Conservation (phyloP, 176 grass and related monocot species). For the Triticum turgidum region DNA sequence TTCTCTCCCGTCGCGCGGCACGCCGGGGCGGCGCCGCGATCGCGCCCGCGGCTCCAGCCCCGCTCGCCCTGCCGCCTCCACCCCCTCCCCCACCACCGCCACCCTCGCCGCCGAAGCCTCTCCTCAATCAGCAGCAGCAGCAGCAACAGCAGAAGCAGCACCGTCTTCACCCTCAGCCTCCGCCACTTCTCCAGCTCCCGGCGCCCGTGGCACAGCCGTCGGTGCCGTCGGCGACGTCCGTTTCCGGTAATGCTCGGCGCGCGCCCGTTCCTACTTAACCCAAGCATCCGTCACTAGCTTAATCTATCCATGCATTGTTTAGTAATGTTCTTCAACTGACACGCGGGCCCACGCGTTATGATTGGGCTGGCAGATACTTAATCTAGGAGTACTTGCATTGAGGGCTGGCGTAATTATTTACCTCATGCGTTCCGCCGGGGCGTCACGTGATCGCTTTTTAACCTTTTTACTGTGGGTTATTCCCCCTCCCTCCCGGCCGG, state of each 20-base stretch:
- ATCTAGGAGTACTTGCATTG: not conserved
- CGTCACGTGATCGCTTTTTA: not conserved
- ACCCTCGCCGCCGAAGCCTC: conserved; percentile 30
- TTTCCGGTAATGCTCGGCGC: conserved; percentile 79
- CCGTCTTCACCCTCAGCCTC: not conserved
- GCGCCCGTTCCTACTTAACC: conserved; percentile 19
- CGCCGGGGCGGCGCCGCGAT: conserved; percentile 46
- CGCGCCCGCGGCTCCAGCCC: conserved; percentile 18
- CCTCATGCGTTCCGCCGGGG: not conserved
- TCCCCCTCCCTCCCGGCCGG: not conserved
- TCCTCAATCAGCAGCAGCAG: not conserved
- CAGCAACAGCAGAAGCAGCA: not conserved
- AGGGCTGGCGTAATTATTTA: conserved; percentile 45
- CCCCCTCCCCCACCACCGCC: not conserved
- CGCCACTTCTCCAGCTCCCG: not conserved
- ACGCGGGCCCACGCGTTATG: conserved; percentile 34
- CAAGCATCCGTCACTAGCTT: conserved; percentile 7
- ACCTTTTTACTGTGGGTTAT: conserved; percentile 42
- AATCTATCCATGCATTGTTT: conserved; percentile 36
- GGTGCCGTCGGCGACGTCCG: conserved; percentile 52
- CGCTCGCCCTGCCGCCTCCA: conserved; percentile 27
- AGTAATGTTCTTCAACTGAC: conserved; percentile 25
- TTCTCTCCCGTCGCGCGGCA: conserved; percentile 70
- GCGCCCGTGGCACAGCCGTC: not conserved
- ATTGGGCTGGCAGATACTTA: conserved; percentile 22